phyloP scores from a whole-genome alignment of 768 basidiomycete genomes.

The Clitopilus passeckerianus region DNA sequence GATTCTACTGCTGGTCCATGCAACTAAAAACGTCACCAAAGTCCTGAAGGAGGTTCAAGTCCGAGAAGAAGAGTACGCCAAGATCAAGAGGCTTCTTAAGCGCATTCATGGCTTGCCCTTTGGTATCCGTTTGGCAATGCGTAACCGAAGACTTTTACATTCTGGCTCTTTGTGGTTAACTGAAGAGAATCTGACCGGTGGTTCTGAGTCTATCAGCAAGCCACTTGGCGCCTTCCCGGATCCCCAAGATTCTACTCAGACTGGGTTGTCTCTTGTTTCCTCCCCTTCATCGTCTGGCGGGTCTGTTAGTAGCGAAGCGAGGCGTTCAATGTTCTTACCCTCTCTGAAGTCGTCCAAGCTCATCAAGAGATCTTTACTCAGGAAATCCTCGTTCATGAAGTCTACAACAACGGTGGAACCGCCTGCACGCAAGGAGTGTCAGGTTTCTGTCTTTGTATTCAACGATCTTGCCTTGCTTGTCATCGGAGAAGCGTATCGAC shows the following conservation, averaged over 20 bases:
- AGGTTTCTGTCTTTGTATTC: slow-evolving; percentile 40
- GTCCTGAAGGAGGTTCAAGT: slow-evolving; percentile 82
- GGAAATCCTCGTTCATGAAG: neutral
- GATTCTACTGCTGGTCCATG: slow-evolving; percentile 58
- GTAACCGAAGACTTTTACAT: slow-evolving; percentile 72
- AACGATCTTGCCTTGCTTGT: slow-evolving; percentile 49
- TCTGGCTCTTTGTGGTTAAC: slow-evolving; percentile 48
- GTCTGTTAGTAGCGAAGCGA: neutral
- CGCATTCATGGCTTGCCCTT: slow-evolving; percentile 59
- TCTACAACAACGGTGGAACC: slow-evolving; percentile 10
- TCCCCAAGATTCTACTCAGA: neutral
- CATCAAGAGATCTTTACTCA: neutral
- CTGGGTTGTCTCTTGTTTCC: neutral
- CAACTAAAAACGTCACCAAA: slow-evolving; percentile 66
- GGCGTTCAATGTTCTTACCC: neutral
- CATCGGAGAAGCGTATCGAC: neutral
- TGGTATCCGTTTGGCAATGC: slow-evolving; percentile 49
- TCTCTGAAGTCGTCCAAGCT: neutral
- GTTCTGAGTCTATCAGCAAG: too few relatives aligned
- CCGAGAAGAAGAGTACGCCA: slow-evolving; percentile 83
- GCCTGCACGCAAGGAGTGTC: slow-evolving; percentile 29
- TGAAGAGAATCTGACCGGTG: neutral
- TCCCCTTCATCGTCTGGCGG: neutral
- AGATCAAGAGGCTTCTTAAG: slow-evolving; percentile 54
- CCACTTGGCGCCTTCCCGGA: neutral